Evolutionary conservation across 305 asterid species (phyloP).

Genomic region (Plantago coronopus): DNA sequence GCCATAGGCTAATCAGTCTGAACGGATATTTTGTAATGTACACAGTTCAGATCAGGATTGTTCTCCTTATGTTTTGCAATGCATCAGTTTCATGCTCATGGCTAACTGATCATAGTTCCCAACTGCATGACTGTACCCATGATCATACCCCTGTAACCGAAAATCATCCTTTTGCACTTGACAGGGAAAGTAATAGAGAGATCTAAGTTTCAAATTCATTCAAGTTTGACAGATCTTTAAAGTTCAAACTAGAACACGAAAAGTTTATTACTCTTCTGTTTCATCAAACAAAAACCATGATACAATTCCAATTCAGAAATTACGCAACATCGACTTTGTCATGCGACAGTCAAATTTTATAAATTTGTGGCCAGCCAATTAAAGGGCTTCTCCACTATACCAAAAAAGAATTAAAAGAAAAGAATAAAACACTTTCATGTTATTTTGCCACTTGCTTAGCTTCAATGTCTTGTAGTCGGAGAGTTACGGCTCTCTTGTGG

Average conservation of each 20-base stretch:
- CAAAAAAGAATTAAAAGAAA: slow-evolving; percentile 6
- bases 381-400: slow-evolving; percentile 4
- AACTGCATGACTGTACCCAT: too few species aligned
- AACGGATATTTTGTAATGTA: not conserved
- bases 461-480: slow-evolving; percentile 79
- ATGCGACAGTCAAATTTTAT: not conserved
- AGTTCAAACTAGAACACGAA: not conserved
- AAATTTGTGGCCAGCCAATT: slow-evolving; percentile 2
- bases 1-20: slow-evolving; percentile 15
- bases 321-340: slow-evolving; percentile 10
- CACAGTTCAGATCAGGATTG: not conserved
- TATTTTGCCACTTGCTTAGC: slow-evolving; percentile 43
- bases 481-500: slow-evolving; percentile 92
- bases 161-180: not conserved
- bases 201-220: not conserved
- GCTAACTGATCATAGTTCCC: too few species aligned
- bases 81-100: too few species aligned
- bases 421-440: slow-evolving; percentile 8
- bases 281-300: slow-evolving; percentile 15
- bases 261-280: not conserved
- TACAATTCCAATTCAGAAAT: slow-evolving; percentile 7
- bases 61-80: not conserved
- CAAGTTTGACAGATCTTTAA: not conserved
- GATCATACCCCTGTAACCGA: not conserved
- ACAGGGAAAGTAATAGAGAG: not conserved